These are phyloP conservation scores for Venturia pyrina DNA, from an alignment of 2,329 filamentous ascomycete species.

Conservation along the genomic window DNA sequence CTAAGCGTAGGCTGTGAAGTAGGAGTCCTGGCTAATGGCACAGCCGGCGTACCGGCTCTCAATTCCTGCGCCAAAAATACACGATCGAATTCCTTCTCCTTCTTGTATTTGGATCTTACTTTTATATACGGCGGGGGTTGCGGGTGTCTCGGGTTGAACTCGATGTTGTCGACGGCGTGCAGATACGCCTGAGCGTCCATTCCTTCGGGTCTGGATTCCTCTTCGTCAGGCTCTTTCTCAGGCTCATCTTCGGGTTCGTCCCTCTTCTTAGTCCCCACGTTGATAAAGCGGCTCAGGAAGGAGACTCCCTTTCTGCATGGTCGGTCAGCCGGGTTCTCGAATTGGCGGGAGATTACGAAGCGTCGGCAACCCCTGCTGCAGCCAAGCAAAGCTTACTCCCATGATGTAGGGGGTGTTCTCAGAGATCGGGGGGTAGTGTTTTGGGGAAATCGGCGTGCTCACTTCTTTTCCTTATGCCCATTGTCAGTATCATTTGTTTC, in stretches of 20 bases:
- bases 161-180: conserved; percentile 57
- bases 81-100: conserved; percentile 68
- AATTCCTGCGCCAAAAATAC: conserved; percentile 90
- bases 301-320: conserved; percentile 69
- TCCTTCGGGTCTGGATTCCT: conserved; percentile 59
- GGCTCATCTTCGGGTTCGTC: conserved; percentile 30
- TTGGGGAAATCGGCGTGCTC: neutral
- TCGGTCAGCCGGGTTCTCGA: neutral
- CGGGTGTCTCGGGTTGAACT: conserved; percentile 78
- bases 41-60: conserved; percentile 14
- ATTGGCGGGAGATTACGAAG: neutral
- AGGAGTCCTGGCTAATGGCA: neutral
- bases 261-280: conserved; percentile 48
- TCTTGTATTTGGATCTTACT: conserved; percentile 72
- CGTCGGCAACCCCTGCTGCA: neutral
- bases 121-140: conserved; percentile 88
- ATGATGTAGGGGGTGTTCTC: neutral
- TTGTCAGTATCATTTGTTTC: neutral
- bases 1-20: neutral
- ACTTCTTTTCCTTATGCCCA: conserved; percentile 6
- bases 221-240: conserved; percentile 61
- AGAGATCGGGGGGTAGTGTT: neutral
- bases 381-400: neutral
- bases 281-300: conserved; percentile 78
- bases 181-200: conserved; percentile 77